Percentiles rank a stretch among this genome's conserved stretches.
Conservation (phyloP, 2,329 filamentous ascomycete species). For the Domatiomyces catenatus region DNA sequence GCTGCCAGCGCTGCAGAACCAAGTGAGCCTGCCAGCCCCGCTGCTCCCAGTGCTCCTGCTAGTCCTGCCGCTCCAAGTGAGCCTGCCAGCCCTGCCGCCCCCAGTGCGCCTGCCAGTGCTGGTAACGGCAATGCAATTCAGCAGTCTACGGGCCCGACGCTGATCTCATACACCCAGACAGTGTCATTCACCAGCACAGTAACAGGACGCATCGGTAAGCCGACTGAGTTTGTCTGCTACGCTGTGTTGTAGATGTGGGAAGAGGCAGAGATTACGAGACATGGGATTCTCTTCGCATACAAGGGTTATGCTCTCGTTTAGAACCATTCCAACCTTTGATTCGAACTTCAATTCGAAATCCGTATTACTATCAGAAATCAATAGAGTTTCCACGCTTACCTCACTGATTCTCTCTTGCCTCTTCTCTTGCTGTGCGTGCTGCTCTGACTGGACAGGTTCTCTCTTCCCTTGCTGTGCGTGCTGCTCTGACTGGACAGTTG, state of each 20-base stretch:
- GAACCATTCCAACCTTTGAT: background rate
- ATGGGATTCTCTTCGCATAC: background rate
- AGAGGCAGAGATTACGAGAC: background rate
- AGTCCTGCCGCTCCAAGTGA: too few relatives aligned
- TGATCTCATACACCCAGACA: background rate
- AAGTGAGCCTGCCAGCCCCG: too few relatives aligned
- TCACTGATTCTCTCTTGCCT: too few relatives aligned
- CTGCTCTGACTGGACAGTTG: too few relatives aligned
- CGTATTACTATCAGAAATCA: too few relatives aligned
- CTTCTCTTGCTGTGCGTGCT: too few relatives aligned
- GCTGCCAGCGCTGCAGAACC: too few relatives aligned
- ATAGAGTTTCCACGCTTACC: too few relatives aligned
- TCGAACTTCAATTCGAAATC: background rate
- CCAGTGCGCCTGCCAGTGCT: background rate
- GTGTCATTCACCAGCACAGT: slow-evolving; percentile 13
- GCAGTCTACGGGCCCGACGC: background rate
- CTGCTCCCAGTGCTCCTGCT: too few relatives aligned
- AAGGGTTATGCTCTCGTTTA: background rate
- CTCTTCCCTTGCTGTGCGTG: too few relatives aligned
- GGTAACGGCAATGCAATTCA: background rate
- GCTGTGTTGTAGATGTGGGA: slow-evolving; percentile 4
- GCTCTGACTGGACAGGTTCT: too few relatives aligned
- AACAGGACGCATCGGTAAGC: slow-evolving; percentile 11
- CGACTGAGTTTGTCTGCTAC: slow-evolving; percentile 11
- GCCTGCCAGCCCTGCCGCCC: too few relatives aligned